Evolutionary conservation across 108 stramenopile genomes (phyloP), one percentile per base, ranked within the genome.

Genomic region (Schizochytrium sp.): DNA sequence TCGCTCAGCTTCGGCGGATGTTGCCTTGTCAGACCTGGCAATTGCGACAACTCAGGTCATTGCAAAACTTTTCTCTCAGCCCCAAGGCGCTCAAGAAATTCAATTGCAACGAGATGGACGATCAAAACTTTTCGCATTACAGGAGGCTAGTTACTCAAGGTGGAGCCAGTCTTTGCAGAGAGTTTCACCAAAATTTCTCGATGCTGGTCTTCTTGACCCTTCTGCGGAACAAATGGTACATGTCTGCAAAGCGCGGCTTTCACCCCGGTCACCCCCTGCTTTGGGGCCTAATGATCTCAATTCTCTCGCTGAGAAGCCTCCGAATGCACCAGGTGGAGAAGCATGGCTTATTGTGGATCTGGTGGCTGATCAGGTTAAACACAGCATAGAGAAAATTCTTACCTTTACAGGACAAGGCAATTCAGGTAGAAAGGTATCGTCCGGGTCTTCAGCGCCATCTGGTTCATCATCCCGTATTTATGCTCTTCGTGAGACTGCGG

Each of bases 401-500:
- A 15, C 28, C 28, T 28, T 28, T 28, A 28, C 28, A 28, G 28
- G 28, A 28, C 28, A 28, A 28, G 28, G 28, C 28, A 28, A 28
- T 28, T 28, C 28, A 28, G 28, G 28, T 28, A 28, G 28, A 28
- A 28, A 28, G 28, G 28, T 28, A 60, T n/a, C 59, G 28, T 60
- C 1, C 59, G 17, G 59, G 59, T 60, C 59, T n/a, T n/a, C 17
- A 17, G 59, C 59, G 59, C 59, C 59, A n/a, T n/a, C 19, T 60
- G 17, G 59, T 17, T 17, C 59, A n/a, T n/a, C 59, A 17, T 17
- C 59, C 59, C 19, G 17, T 44, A 44, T 44, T 7, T 15, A 44
- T 44, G 64, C 28, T 38, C 64, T 69, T 69, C 64, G 64, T 8
- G 64, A 69, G 64, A 7, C 64, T 44, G 64, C 64, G 44, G 64